phyloP scores from a whole-genome alignment of 164 flowering plant species.

The Litsea cubeba region DNA sequence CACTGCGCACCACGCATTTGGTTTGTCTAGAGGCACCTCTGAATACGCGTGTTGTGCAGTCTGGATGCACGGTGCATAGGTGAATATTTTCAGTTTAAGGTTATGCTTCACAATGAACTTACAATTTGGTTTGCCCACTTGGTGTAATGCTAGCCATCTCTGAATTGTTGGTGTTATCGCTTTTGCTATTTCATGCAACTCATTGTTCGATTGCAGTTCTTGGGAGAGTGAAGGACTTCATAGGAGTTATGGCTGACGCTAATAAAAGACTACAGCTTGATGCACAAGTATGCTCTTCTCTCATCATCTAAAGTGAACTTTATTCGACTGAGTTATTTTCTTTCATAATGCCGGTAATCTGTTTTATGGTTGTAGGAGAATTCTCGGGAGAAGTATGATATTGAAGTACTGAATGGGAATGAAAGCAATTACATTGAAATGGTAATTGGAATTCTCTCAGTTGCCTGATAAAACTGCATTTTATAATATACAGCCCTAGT shows the following conservation, averaged over 20 bases:
- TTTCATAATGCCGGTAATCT: neutral
- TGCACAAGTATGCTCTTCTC: constrained; percentile 36
- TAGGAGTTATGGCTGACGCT: constrained; percentile 71
- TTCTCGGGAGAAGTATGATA: constrained; percentile 44
- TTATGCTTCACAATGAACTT: too few relatives aligned
- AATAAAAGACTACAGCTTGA: constrained; percentile 54
- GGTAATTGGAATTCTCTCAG: constrained; percentile 30
- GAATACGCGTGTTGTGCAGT: too few relatives aligned
- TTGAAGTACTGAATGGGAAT: constrained; percentile 68
- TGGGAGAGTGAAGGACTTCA: constrained; percentile 67
- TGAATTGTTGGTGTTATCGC: neutral
- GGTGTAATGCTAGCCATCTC: too few relatives aligned
- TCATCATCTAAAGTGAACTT: neutral
- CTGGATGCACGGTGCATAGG: too few relatives aligned
- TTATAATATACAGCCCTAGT: neutral
- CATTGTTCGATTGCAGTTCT: constrained; percentile 40
- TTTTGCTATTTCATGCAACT: neutral
- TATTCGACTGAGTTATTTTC: too few relatives aligned
- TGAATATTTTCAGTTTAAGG: too few relatives aligned
- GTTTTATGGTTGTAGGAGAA: constrained; percentile 32
- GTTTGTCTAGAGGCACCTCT: too few relatives aligned
- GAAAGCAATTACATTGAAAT: constrained; percentile 77
- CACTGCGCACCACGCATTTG: too few relatives aligned
- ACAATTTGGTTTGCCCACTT: too few relatives aligned
- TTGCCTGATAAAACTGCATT: neutral